Evolutionary conservation across 768 basidiomycete genomes (phyloP), one percentile per base, ranked within the genome.

Genomic region (Mycena pura): DNA sequence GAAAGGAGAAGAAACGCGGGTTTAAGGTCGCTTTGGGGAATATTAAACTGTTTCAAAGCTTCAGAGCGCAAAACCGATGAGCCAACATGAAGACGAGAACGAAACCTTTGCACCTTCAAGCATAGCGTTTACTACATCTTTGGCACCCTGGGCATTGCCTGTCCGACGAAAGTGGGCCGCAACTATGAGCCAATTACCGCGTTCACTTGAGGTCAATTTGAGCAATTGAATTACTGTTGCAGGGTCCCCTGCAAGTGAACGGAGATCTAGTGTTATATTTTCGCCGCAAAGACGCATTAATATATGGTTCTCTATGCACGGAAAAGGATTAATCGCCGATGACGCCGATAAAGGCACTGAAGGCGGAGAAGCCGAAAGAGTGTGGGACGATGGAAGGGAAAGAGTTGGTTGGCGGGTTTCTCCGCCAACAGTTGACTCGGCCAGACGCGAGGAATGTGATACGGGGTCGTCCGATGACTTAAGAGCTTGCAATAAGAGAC

Each of bases 111-210:
- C 28, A 86, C 86, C 80, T 73, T 82, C 72, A 29, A 86, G 68
- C 77, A 88, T 78, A 22, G 75, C 72, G 21, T 75, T 70, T 25
- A 83, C 64, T 10, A 86, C 79, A 3, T 69, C 67, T 28, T 82
- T 71, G 2, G 85, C 85, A 36, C 80, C 78, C 8, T 51, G 25
- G n/a, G 78, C 68, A 50, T 83, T 79, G n/a, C 81, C 80, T 24
- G 65, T 75, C 22, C 83, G 75, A 46, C 86, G 82, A 71, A 86
- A 87, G 63, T 78, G 76, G 1, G 80, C 84, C 6, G 74, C 85
- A 17, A 84, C 82, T 13, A 81, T 73, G 78, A 87, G 82, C 84
- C 86, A 88, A 59, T 77, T 82, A 27, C 78, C 83, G 47, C 80
- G 76, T 62, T 84, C 84, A 43, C 79, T 79, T 6, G 72, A 70